Evolutionary conservation across 352 stramenopile species (phyloP), one percentile per base, ranked within the genome.

Genomic region (Phytophthora idaei): DNA sequence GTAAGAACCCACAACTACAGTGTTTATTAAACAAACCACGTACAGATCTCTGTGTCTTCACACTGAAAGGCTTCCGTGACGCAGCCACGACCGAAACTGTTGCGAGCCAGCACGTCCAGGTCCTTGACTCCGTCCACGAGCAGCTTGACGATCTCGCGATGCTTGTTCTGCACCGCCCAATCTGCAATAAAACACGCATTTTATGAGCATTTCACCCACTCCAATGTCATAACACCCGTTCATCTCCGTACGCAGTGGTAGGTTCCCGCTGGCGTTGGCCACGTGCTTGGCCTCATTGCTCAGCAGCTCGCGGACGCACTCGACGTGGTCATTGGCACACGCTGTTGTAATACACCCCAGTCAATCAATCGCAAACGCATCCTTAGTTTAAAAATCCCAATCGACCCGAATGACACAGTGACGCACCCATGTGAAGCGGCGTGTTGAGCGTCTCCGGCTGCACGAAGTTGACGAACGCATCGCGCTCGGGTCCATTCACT

Each of bases 101-200:
- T 96, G 54, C 90, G 87, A 12, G 84, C 75, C 51, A 96, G 76
- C 42, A 96, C 87, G 47, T 96, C 87, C 46, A 95, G 81, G 62
- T 94, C 83, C 3, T 72, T 31, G 9, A 94, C 77, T 7, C 75
- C 71, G 5, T 88, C 73, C 15, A 96, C 71, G 31, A 96, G 54
- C 14, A 89, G 29, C 72, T 93, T 94, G 27, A 95, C 84, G 6
- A 91, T 78, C 50, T 78, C 77, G n/a, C 92, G 64, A 66, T 95
- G 89, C 21, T 87, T 90, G 69, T 96, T 96, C 68, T 95, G 89
- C 52, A 96, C 85, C 1, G 89, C 85, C 89, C 89, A 96, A 57
- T 96, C 88, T 92, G 58, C 44, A 36, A 66, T 17, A 66, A 47
- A 61, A 2, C 15, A 55, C 36, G n/a, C 3, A 64, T 46, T 34